Conservation (phyloP, 176 grass and related monocot genomes). For the Puya raimondii region DNA sequence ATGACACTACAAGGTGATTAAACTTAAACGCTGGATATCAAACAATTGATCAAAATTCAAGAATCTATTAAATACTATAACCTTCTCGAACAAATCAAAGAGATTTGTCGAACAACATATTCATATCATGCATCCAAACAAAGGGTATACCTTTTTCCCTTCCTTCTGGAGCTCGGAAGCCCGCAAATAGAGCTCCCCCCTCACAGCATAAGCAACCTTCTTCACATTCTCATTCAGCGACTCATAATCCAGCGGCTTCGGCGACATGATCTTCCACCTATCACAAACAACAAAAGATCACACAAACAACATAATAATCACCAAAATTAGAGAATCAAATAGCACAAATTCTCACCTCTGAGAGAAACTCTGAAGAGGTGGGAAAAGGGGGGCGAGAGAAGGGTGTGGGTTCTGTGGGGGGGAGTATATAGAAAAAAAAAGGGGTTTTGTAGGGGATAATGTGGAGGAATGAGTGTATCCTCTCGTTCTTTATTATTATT, state of each 20-base stretch:
- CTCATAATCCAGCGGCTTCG: conserved; percentile 82
- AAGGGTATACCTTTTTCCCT: conserved; percentile 63
- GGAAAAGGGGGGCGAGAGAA: not conserved
- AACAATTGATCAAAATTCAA: too few species aligned
- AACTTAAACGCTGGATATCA: too few species aligned
- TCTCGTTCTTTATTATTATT: conserved; percentile 19
- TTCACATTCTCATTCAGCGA: conserved; percentile 95
- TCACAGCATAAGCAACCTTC: conserved; percentile 84
- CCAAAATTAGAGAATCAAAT: not conserved
- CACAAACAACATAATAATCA: conserved; percentile 2
- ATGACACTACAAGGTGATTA: too few species aligned
- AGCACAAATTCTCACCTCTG: not conserved
- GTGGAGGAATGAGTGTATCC: conserved; percentile 16
- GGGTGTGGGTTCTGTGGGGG: not conserved
- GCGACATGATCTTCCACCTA: conserved; percentile 30
- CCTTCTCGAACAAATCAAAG: not conserved
- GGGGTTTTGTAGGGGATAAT: conserved; percentile 21
- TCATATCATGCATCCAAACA: not conserved
- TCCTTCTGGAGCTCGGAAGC: conserved; percentile 97
- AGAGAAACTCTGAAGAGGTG: not conserved
- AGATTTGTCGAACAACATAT: not conserved
- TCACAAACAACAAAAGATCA: not conserved
- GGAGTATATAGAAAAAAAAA: not conserved
- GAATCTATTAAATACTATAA: too few species aligned
- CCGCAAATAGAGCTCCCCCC: conserved; percentile 92